These are phyloP conservation scores for Fusarium xylarioides DNA, from an alignment of 2,329 filamentous ascomycete genomes.

Conservation along the genomic window DNA sequence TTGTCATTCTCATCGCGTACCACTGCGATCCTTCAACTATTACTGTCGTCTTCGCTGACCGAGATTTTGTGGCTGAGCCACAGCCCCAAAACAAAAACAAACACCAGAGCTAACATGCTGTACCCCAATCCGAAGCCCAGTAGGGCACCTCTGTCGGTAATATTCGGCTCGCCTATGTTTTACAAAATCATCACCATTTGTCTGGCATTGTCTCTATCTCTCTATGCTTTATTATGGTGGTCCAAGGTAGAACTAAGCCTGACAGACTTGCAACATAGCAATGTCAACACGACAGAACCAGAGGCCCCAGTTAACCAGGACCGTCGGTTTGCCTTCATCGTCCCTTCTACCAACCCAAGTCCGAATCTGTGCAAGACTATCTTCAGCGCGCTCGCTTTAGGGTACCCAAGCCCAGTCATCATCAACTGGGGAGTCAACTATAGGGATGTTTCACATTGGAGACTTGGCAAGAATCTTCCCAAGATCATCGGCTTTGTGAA, in stretches of 20 bases:
- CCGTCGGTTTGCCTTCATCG: not conserved
- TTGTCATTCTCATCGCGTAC: not conserved
- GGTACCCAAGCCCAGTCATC: not conserved
- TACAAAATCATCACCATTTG: not conserved
- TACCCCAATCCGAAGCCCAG: not conserved
- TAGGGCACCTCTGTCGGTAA: not conserved
- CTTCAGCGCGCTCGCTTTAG: not conserved
- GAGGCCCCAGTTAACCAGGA: not conserved
- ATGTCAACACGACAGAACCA: not conserved
- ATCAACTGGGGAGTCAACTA: not conserved
- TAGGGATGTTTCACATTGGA: not conserved
- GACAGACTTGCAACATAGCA: not conserved
- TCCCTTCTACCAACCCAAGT: not conserved
- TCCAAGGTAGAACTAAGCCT: not conserved
- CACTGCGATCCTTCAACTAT: not conserved
- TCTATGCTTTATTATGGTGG: not conserved
- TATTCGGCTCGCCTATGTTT: not conserved
- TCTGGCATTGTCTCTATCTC: not conserved
- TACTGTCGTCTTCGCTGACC: too few relatives aligned
- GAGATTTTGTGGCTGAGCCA: not conserved
- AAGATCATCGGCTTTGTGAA: not conserved
- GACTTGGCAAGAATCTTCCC: not conserved
- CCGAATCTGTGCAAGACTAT: not conserved
- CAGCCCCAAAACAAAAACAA: not conserved
- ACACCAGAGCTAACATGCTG: not conserved